A percentile compares a stretch with the other conserved stretches of the same genome.
Conservation (phyloP, 352 stramenopile species). For the Phytophthora cajani region DNA sequence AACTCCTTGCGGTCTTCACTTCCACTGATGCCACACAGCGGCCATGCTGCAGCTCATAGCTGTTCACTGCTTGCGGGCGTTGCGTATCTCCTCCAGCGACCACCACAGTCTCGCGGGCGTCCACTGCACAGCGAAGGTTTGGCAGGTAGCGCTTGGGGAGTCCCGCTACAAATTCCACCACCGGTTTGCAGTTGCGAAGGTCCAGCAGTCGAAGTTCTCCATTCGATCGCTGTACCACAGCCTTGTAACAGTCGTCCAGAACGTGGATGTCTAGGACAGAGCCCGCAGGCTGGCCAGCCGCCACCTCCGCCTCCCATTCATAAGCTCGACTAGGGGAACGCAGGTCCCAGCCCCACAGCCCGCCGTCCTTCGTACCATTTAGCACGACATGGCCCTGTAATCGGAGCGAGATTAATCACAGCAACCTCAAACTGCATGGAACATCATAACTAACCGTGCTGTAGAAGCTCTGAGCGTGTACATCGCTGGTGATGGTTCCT, state of each 20-base stretch:
- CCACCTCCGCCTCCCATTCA: slow-evolving; percentile 24
- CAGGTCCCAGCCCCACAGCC: slow-evolving; percentile 61
- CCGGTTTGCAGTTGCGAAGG: slow-evolving; percentile 45
- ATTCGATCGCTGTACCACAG: slow-evolving; percentile 55
- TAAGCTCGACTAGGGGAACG: slow-evolving; percentile 37
- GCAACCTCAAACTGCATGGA: neutral
- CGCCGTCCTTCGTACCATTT: slow-evolving; percentile 57
- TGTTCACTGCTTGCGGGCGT: slow-evolving; percentile 30
- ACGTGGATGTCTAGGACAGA: slow-evolving; percentile 50
- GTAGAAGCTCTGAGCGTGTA: slow-evolving; percentile 55
- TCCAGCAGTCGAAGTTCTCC: slow-evolving; percentile 56
- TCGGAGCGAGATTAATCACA: neutral
- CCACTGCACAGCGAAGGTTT: slow-evolving; percentile 41
- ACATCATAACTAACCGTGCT: slow-evolving; percentile 30
- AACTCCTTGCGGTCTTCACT: slow-evolving; percentile 5
- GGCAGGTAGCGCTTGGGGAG: slow-evolving; percentile 38
- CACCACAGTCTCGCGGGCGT: slow-evolving; percentile 47
- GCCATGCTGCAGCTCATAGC: slow-evolving; percentile 39
- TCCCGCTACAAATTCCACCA: slow-evolving; percentile 43
- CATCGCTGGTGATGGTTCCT: slow-evolving; percentile 42
- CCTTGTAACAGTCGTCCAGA: slow-evolving; percentile 44
- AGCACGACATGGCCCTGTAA: slow-evolving; percentile 47
- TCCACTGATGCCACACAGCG: slow-evolving; percentile 29
- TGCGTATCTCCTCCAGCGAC: slow-evolving; percentile 37
- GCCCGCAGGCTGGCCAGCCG: slow-evolving; percentile 2